Conservation (phyloP, 1,139 yeast genomes). For the Pichia sp. region DNA sequence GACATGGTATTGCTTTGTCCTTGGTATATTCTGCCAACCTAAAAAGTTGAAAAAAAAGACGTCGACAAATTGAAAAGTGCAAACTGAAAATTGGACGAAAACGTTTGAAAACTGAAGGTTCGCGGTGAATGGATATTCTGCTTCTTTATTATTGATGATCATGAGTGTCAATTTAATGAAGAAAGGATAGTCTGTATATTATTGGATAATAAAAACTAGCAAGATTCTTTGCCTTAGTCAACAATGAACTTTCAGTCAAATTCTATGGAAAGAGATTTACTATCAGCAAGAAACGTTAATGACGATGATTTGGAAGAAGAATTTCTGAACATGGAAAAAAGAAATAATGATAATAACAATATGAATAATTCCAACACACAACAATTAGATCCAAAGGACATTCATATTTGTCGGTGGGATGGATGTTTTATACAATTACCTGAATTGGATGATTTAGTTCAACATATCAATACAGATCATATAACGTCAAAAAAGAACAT, state of each 20-base stretch:
- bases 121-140: not conserved
- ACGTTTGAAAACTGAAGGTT: not conserved
- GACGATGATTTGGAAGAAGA: constrained; percentile 14
- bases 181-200: not conserved
- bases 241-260: not conserved
- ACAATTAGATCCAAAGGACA: constrained; percentile 1
- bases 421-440: constrained; percentile 28
- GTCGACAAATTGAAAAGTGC: not conserved
- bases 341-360: not conserved
- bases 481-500: constrained; percentile 14
- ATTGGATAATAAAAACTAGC: too few relatives aligned
- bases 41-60: not conserved
- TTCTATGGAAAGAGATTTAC: not conserved
- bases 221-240: not conserved
- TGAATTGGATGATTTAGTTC: constrained; percentile 32
- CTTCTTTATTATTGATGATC: not conserved
- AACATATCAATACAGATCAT: constrained; percentile 35
- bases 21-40: not conserved
- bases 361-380: not conserved
- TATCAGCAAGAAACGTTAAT: constrained; percentile 5
- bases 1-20: constrained; percentile 34
- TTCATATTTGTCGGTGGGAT: constrained; percentile 33
- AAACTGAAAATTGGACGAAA: not conserved
- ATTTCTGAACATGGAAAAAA: constrained; percentile 11
- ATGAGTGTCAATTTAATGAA: not conserved